Base-by-base conservation (phyloP, 1,284 basidiomycete genomes). In the Puccinia brachypodii region DNA sequence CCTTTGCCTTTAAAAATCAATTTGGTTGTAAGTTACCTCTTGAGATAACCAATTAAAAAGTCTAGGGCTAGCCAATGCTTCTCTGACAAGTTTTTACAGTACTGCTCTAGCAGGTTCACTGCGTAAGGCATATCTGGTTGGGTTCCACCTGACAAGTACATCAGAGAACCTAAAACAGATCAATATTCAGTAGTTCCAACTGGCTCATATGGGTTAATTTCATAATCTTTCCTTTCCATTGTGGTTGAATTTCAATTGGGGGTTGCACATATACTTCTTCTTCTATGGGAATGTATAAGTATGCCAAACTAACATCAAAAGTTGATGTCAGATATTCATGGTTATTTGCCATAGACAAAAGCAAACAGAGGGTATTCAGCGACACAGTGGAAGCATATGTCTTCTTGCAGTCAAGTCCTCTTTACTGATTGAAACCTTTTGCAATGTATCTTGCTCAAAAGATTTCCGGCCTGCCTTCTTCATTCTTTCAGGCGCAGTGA, bases 291-390 rank as follows among this genome's bases (percentile, higher is more conserved):
- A 68, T 80, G 42, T 80, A 68, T 1, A 72, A 33, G 28, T 80
- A 73, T 1, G 69, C 77, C 47, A 50, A 44, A 28, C 44, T 72
- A 1, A 80, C 53, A 47, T 80, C 77, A 80, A 80, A 80, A 44
- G 22, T n/a, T 0, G 3, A 0, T 3, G 64, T 2, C 9, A 7
- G 38, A 13, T 14, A 73, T 16, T 13, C 4, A 6, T 44, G 22
- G 2, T 53, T 8, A 9, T 36, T 31, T 9, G 31, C 22, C 0
- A 80, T 38, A 0, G 77, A 38, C 6, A 80, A 0, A 16, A 72
- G 7, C 2, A 79, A 19, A 9, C 33, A 31, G 14, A 72, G 53
- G 22, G 69, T 42, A 3, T n/a, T 33, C 31, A 80, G 28, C 1
- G 47, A 42, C 11, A 38, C 64, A 1, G 76, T 78, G 0, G 76